Conservation (phyloP, 305 asterid genomes). For the Rubia peregrina region DNA sequence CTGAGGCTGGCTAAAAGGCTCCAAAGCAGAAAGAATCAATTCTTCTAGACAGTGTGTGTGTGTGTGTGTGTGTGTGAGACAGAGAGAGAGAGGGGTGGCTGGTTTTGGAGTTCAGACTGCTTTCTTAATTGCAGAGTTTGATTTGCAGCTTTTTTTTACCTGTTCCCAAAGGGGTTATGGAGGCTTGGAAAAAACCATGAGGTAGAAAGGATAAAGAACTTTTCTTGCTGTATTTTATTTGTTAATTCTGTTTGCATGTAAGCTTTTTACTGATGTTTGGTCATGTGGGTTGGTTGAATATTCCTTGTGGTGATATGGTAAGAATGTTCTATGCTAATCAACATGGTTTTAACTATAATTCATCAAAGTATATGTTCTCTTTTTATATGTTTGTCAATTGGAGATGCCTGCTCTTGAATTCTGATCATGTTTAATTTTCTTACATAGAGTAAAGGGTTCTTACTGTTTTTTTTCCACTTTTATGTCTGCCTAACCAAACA, state of each 20-base stretch:
- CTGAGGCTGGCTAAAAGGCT: slow-evolving; percentile 31
- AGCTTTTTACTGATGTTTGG: slow-evolving; percentile 28
- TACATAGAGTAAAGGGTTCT: background rate
- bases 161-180: slow-evolving; percentile 32
- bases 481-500: background rate
- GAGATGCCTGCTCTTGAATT: background rate
- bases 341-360: background rate
- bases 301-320: slow-evolving; percentile 10
- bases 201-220: slow-evolving; percentile 24
- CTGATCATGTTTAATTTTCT: background rate
- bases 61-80: slow-evolving; percentile 3
- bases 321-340: background rate
- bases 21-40: slow-evolving; percentile 16
- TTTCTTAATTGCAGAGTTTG: slow-evolving; percentile 20
- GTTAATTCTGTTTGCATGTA: slow-evolving; percentile 28
- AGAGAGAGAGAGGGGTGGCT: slow-evolving; percentile 19
- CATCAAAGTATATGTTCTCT: slow-evolving; percentile 7
- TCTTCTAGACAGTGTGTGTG: slow-evolving; percentile 16
- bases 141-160: slow-evolving; percentile 38
- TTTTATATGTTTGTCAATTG: background rate
- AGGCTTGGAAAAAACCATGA: slow-evolving; percentile 31
- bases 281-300: slow-evolving; percentile 8
- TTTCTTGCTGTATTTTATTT: slow-evolving; percentile 17
- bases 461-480: background rate
- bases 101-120: slow-evolving; percentile 21